Percentiles rank a stretch among this genome's conserved stretches.
These are phyloP conservation scores for Penicillium argentinense DNA, from an alignment of 495 filamentous ascomycete genomes.

Conservation along the genomic window DNA sequence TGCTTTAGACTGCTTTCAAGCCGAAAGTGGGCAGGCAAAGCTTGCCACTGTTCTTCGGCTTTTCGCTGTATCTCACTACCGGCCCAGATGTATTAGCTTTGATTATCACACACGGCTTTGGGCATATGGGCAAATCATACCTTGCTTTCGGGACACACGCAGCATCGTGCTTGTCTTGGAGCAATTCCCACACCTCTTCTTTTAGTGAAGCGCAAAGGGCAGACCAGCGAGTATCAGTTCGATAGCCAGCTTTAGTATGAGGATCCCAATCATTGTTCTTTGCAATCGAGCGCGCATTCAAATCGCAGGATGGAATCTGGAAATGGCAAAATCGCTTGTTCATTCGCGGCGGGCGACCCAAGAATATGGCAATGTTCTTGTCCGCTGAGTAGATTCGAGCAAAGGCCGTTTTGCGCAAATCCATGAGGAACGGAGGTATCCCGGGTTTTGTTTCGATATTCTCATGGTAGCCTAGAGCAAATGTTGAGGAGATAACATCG, in stretches of 20 bases:
- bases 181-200: slow-evolving; percentile 40
- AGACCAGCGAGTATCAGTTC: slow-evolving; percentile 41
- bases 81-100: not conserved
- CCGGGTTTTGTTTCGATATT: slow-evolving; percentile 29
- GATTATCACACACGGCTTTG: not conserved
- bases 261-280: slow-evolving; percentile 14
- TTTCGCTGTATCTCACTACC: slow-evolving; percentile 24
- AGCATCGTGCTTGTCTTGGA: slow-evolving; percentile 31
- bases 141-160: slow-evolving; percentile 19
- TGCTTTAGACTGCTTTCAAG: slow-evolving; percentile 29
- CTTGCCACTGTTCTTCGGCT: slow-evolving; percentile 27
- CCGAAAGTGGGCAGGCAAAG: slow-evolving; percentile 27
- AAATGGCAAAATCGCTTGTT: slow-evolving; percentile 43
- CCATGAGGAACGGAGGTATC: slow-evolving; percentile 34
- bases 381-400: slow-evolving; percentile 45
- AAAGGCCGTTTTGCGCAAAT: slow-evolving; percentile 38
- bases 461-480: slow-evolving; percentile 45
- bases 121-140: slow-evolving; percentile 4
- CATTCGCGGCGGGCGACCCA: slow-evolving; percentile 45
- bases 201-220: slow-evolving; percentile 40
- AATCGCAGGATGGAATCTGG: slow-evolving; percentile 29
- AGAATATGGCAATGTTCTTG: slow-evolving; percentile 45
- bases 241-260: slow-evolving; percentile 27
- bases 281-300: not conserved
- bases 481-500: slow-evolving; percentile 43